Evolutionary conservation across 257 asterid genomes (phyloP).

Genomic region (Verbena officinalis): DNA sequence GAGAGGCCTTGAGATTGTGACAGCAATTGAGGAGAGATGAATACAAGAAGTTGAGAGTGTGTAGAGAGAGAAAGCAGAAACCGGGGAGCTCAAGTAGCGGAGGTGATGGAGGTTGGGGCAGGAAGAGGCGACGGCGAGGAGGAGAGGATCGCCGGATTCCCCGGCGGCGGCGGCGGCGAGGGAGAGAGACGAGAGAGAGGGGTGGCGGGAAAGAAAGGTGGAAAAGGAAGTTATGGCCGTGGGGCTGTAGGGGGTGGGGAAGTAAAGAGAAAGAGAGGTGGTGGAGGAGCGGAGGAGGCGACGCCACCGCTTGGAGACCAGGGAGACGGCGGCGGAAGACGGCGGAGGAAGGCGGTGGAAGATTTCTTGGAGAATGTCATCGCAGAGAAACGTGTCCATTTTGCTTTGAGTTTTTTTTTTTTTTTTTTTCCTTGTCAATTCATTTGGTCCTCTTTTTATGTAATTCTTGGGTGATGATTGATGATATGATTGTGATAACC

Average conservation of each 20-base stretch:
- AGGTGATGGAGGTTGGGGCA: conserved; percentile 63
- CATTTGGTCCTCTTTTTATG: background rate
- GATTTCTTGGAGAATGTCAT: conserved; percentile 79
- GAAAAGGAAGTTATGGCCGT: conserved; percentile 40
- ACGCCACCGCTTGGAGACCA: conserved; percentile 71
- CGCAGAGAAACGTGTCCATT: conserved; percentile 72
- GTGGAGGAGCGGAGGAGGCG: conserved; percentile 74
- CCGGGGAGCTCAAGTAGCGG: conserved; percentile 43
- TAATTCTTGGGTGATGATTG: background rate
- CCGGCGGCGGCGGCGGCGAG: conserved; percentile 27
- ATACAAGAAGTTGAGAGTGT: conserved; percentile 51
- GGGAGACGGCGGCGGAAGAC: conserved; percentile 51
- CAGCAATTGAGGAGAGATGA: conserved; percentile 52
- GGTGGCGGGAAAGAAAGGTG: conserved; percentile 50
- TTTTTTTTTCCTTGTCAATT: background rate
- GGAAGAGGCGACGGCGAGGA: conserved; percentile 44
- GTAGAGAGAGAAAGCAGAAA: conserved; percentile 42
- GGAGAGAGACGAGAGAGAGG: conserved; percentile 56
- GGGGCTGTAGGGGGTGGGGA: conserved; percentile 40
- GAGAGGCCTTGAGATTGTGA: conserved; percentile 56
- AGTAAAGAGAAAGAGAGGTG: conserved; percentile 52
- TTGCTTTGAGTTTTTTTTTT: background rate
- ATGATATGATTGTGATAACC: conserved; percentile 20
- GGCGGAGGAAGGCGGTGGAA: conserved; percentile 76
- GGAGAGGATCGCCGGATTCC: conserved; percentile 27